Base-by-base conservation (phyloP, 1,284 basidiomycete species). In the Lignosus rhinocerotis region DNA sequence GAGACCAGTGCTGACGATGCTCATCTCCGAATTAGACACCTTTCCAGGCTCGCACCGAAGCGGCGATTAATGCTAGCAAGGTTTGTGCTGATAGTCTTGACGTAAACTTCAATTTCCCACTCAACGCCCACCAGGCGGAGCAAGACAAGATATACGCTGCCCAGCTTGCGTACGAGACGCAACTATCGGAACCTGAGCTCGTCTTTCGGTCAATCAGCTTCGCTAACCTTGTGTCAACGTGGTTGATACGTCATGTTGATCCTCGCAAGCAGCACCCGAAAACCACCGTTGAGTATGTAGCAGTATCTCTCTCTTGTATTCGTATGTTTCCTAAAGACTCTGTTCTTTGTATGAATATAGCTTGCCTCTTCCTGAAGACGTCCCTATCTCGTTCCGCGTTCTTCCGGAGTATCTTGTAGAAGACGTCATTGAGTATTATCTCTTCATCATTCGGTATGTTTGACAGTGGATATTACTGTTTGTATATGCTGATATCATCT, bases 371-470 rank as follows among this genome's bases (percentile, higher is more conserved):
- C 92, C 94, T 0, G 76, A 86, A 53, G 92, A 96, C 54, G 90
- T 96, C 6, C 93, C 96, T 0, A 80, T 87, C 69, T 78, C 83
- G 0, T 98, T 98, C 82, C 82, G 88, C 32, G 90, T 94, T 68
- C 81, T 99, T 33, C 97, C 97, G 0, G 97, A 99, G 73, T 97
- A 96, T 72, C 84, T 98, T 38, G 75, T 98, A 41, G 97, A 99
- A 70, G 96, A 98, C 71, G 86, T 98, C 10, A 90, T 95, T 5
- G 94, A 98, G 58, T 95, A 93, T 72, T 84, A 91, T 63, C 85
- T 89, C 63, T 98, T 92, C 75, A 82, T 92, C 25, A 87, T 90
- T 45, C 86, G 90, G 91, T 94, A 66, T 61, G 85, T 74, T 30
- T 47, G 48, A 21, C 51, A 52, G 44, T 38, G 6, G 12, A 11